Evolutionary conservation across 768 basidiomycete genomes (phyloP).

Genomic region (Leucocoprinus sp.): DNA sequence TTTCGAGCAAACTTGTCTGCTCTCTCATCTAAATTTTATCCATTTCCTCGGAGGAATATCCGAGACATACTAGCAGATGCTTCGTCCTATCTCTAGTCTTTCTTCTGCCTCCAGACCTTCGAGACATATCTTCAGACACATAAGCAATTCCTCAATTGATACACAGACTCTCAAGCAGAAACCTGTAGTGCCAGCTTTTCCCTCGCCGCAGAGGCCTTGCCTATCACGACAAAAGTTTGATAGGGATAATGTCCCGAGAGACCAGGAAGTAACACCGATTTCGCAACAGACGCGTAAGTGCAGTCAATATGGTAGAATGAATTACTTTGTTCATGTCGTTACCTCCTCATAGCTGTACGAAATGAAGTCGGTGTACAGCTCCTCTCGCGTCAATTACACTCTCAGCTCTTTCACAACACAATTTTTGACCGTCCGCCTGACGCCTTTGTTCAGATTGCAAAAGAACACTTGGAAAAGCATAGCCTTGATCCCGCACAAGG

Average conservation of each 20-base stretch:
- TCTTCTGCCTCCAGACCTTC: slow-evolving; percentile 3
- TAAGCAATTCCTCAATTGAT: slow-evolving; percentile 1
- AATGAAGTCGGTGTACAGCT: slow-evolving; percentile 94
- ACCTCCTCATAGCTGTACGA: slow-evolving; percentile 41
- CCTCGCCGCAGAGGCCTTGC: not conserved
- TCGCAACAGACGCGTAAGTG: slow-evolving; percentile 1
- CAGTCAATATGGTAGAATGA: not conserved
- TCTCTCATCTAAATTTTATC: not conserved
- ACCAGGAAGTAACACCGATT: not conserved
- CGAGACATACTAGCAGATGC: not conserved
- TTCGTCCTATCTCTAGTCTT: slow-evolving; percentile 2
- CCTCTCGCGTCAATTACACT: slow-evolving; percentile 71
- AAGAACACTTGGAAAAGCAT: slow-evolving; percentile 73
- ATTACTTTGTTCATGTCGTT: not conserved
- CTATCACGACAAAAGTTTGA: not conserved
- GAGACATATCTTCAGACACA: not conserved
- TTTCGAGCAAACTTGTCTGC: not conserved
- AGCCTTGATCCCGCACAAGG: slow-evolving; percentile 73
- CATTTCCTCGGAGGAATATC: not conserved
- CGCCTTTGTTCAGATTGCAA: slow-evolving; percentile 65
- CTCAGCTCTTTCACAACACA: slow-evolving; percentile 71
- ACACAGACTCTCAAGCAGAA: slow-evolving; percentile 6
- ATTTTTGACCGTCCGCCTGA: slow-evolving; percentile 54
- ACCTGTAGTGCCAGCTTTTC: not conserved
- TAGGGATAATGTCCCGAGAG: not conserved